phyloP scores from a whole-genome alignment of 2,329 filamentous ascomycete species.

The Arthrobotrys pseudoclavata region DNA sequence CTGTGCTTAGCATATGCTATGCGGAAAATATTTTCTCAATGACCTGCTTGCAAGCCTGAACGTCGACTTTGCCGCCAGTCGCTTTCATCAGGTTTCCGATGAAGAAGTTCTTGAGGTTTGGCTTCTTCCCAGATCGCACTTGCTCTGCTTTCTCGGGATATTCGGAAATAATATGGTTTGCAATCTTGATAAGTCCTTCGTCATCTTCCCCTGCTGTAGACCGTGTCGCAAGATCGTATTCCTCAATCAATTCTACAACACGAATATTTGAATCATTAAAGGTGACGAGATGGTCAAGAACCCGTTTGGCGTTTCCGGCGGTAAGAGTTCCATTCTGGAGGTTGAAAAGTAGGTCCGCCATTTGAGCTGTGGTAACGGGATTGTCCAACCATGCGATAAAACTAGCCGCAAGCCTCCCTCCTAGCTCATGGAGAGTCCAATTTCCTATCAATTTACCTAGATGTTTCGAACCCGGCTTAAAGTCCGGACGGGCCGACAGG shows the following conservation, averaged over 20 bases:
- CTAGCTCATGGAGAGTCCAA: constrained; percentile 72
- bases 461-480: constrained; percentile 61
- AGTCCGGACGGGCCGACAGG: constrained; percentile 60
- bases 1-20: not conserved
- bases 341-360: constrained; percentile 68
- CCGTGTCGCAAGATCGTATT: constrained; percentile 38
- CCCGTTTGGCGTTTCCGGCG: constrained; percentile 60
- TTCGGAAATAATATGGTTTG: constrained; percentile 29
- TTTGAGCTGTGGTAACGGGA: constrained; percentile 66
- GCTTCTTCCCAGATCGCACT: constrained; percentile 48
- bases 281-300: constrained; percentile 34
- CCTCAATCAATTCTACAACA: constrained; percentile 32
- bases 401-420: constrained; percentile 67
- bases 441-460: constrained; percentile 72
- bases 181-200: constrained; percentile 32
- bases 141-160: constrained; percentile 55
- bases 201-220: constrained; percentile 25
- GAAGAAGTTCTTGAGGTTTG: constrained; percentile 55
- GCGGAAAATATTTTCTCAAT: constrained; percentile 54
- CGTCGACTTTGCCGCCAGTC: constrained; percentile 45
- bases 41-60: constrained; percentile 43
- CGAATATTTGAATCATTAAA: constrained; percentile 3
- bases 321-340: constrained; percentile 68
- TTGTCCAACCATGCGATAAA: constrained; percentile 67
- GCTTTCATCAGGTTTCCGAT: constrained; percentile 56